Conservation (phyloP, 176 grass and related monocot genomes). For the Bromus sterilis region DNA sequence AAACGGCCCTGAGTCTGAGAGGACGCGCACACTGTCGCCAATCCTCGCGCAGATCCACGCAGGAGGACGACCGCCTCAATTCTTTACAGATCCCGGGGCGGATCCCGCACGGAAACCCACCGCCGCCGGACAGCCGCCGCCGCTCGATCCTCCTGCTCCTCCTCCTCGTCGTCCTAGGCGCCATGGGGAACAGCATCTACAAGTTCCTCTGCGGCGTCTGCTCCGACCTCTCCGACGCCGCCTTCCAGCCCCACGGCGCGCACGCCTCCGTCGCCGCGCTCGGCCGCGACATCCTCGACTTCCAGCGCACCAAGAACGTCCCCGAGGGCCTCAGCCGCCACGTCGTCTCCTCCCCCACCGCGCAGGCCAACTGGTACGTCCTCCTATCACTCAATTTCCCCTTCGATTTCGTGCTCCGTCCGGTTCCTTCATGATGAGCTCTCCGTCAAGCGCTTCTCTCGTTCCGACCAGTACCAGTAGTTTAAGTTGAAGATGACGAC, state of each 20-base stretch:
- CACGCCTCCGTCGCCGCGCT: slow-evolving; percentile 53
- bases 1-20: neutral
- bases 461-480: neutral
- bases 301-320: slow-evolving; percentile 62
- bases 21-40: neutral
- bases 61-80: neutral
- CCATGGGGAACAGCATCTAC: slow-evolving; percentile 86
- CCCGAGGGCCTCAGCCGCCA: slow-evolving; percentile 60
- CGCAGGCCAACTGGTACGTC: slow-evolving; percentile 84
- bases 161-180: neutral
- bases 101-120: neutral
- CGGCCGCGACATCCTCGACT: slow-evolving; percentile 58
- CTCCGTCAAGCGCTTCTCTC: neutral
- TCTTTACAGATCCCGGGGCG: slow-evolving; percentile 29
- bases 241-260: slow-evolving; percentile 19
- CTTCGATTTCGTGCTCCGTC: neutral
- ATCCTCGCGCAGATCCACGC: slow-evolving; percentile 7
- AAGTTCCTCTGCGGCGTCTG: slow-evolving; percentile 48
- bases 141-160: neutral
- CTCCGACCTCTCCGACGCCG: neutral
- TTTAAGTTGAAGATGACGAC: neutral
- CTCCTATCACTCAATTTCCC: no score
- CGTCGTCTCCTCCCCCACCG: slow-evolving; percentile 81
- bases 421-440: neutral
- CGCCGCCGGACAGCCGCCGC: no score